phyloP scores from a whole-genome alignment of 2,329 filamentous ascomycete genomes.

The Scedosporium minutisporum region DNA sequence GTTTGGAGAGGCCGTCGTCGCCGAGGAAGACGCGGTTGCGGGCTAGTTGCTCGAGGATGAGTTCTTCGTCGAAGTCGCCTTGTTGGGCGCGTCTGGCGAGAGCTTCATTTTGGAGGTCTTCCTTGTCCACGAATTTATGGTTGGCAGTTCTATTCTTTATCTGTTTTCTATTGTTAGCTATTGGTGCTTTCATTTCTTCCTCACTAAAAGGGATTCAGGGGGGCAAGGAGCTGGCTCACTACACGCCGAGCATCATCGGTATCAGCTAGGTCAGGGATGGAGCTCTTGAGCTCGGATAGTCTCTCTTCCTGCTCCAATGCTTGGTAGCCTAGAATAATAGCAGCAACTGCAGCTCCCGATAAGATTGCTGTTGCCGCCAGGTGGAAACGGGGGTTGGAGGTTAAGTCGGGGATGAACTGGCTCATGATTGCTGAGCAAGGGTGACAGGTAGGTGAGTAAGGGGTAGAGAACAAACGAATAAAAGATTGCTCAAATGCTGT shows the following conservation, averaged over 20 bases:
- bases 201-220: neutral
- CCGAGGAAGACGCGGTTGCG: constrained; percentile 87
- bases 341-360: constrained; percentile 50
- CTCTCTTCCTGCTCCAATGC: constrained; percentile 44
- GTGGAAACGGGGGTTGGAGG: constrained; percentile 44
- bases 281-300: constrained; percentile 47
- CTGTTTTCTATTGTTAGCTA: constrained; percentile 39
- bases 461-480: neutral
- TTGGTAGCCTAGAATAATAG: constrained; percentile 54
- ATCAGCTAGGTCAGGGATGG: constrained; percentile 35
- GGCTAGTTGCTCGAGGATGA: constrained; percentile 89
- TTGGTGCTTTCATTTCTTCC: neutral
- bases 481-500: neutral
- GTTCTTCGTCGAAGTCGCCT: constrained; percentile 61
- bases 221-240: constrained; percentile 9
- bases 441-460: neutral
- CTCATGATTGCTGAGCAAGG: neutral
- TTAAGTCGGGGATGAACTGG: constrained; percentile 25
- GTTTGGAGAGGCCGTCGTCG: constrained; percentile 66
- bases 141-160: constrained; percentile 43
- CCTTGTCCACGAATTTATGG: constrained; percentile 40
- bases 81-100: constrained; percentile 51
- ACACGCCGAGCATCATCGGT: constrained; percentile 14
- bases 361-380: constrained; percentile 61
- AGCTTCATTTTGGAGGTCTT: constrained; percentile 49